Conservation (phyloP, 208 protist species). For the Kentomonas sorsogonicus region DNA sequence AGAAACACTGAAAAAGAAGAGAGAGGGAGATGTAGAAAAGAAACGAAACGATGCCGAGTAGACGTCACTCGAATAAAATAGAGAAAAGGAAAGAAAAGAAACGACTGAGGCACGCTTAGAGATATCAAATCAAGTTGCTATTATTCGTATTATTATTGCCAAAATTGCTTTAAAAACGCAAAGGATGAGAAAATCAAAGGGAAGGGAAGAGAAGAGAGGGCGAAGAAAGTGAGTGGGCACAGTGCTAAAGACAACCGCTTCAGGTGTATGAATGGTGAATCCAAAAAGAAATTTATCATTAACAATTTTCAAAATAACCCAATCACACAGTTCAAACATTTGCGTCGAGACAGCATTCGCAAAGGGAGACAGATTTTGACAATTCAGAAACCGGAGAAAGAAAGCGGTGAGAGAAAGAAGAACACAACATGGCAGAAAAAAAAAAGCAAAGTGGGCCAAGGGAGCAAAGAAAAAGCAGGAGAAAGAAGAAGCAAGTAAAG, state of each 20-base stretch:
- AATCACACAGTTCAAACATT: background rate
- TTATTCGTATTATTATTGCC: slow-evolving; percentile 3
- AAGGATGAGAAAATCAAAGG: background rate
- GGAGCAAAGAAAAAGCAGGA: background rate
- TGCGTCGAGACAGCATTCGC: too few species aligned
- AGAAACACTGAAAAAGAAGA: background rate
- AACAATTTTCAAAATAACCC: too few species aligned
- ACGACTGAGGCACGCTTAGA: background rate
- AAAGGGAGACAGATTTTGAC: too few species aligned
- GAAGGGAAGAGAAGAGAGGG: slow-evolving; percentile 1
- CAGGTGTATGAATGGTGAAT: too few species aligned
- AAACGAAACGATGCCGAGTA: background rate
- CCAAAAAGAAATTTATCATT: too few species aligned
- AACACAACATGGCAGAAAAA: background rate
- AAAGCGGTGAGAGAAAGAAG: too few species aligned
- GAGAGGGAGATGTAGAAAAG: background rate
- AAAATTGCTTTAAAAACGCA: background rate
- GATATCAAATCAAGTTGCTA: background rate
- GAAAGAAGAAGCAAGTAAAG: slow-evolving; percentile 9
- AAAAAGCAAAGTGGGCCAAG: background rate
- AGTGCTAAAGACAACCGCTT: background rate
- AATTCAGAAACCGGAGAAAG: too few species aligned
- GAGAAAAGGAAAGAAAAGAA: background rate
- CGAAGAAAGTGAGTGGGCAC: background rate
- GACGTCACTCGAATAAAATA: background rate